A percentile compares a stretch with the other conserved stretches of the same genome.
phyloP scores from a whole-genome alignment of 176 grass and related monocot genomes.

The Zizania latifolia region DNA sequence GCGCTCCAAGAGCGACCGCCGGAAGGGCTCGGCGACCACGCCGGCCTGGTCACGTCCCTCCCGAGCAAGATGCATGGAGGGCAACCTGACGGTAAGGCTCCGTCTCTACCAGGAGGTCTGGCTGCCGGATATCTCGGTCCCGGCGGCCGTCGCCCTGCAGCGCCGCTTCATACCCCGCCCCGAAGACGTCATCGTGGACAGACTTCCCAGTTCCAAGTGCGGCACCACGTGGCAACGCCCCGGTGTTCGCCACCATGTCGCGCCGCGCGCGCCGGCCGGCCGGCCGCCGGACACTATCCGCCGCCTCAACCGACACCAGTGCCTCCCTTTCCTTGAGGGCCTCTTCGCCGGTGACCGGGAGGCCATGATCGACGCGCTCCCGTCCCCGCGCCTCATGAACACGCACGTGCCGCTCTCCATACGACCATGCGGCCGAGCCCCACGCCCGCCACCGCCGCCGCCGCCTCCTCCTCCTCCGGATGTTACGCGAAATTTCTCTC shows the following conservation, averaged over 20 bases:
- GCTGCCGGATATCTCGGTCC: neutral
- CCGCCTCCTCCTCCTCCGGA: too few relatives aligned
- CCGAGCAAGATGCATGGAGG: neutral
- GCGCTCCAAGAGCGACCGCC: too few relatives aligned
- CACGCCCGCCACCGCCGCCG: neutral
- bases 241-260: slow-evolving; percentile 17
- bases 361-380: neutral
- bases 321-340: neutral
- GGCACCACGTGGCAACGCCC: slow-evolving; percentile 38
- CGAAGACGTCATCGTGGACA: neutral
- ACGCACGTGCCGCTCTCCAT: slow-evolving; percentile 30
- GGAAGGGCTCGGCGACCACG: neutral
- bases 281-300: neutral
- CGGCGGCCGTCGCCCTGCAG: neutral
- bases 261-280: neutral
- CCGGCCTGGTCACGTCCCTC: neutral
- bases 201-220: slow-evolving; percentile 40
- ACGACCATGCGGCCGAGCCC: neutral
- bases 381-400: slow-evolving; percentile 21
- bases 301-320: slow-evolving; percentile 22
- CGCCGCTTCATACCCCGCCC: neutral
- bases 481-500: too few relatives aligned
- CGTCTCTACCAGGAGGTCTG: neutral
- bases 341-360: neutral
- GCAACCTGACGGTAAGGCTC: neutral